Evolutionary conservation across 2,329 filamentous ascomycete genomes (phyloP), one percentile per base, ranked within the genome.

Genomic region (Verticillium alfalfae): DNA sequence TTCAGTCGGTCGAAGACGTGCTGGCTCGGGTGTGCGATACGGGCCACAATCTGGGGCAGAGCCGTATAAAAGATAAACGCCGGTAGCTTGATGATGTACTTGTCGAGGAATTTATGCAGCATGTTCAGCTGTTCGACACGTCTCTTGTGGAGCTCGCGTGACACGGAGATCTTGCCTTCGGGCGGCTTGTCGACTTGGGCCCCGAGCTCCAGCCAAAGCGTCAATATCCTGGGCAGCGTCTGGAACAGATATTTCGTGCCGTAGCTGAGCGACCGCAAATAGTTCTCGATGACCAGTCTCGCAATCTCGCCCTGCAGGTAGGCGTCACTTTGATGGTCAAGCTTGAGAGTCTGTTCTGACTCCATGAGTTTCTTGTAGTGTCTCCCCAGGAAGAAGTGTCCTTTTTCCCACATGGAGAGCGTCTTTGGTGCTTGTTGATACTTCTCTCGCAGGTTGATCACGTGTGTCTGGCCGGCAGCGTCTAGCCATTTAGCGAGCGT

Each of bases 301-400:
- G 92, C 88, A 22, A 89, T 86, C 72, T 97, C 93, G 45, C 95
- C 96, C 12, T 86, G 91, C 61, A 95, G 76, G 68, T 88, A 93
- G 63, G 85, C 81, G 60, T 93, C 89, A 52, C 84, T 88, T 73
- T 97, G 93, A 65, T 93, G 93, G 34, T 89, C 85, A 18, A 85
- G 80, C 41, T 89, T 88, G 59, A 96, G 84, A 2, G 84, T 80
- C 73, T 92, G 93, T 73, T 98, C 93, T 0, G 92, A 91, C 69
- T 98, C 94, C 3, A 97, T 80, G 4, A 98, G 84, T 74, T 97
- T 99, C 73, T 97, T 96, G 82, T 99, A 99, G 75, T 98, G 93
- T 56, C 94, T 92, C 5, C 95, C 95, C 10, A 99, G 84, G 73
- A 97, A 97, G 73, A 98, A 99, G 72, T 98, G 94, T 0, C 92